A percentile compares a stretch with the other conserved stretches of the same genome.
phyloP scores from a whole-genome alignment of 1,139 yeast species.

The Schizosaccharomyces versatilis region DNA sequence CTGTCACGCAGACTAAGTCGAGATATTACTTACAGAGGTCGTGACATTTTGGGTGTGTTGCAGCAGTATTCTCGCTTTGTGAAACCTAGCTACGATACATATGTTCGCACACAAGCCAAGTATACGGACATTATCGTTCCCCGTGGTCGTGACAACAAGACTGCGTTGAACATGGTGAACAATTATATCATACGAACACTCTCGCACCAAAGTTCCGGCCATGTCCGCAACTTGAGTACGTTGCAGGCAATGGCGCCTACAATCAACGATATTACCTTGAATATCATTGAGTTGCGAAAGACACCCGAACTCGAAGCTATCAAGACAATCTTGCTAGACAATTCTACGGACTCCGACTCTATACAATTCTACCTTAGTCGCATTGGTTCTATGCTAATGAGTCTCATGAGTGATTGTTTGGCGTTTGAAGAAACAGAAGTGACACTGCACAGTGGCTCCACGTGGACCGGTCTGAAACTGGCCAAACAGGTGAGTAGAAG shows the following conservation, averaged over 20 bases:
- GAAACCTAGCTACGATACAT: conserved; percentile 69
- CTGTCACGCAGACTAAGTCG: conserved; percentile 35
- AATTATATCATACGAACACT: conserved; percentile 61
- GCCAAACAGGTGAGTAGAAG: neutral
- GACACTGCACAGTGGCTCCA: neutral
- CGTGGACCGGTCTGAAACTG: neutral
- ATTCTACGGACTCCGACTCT: conserved; percentile 39
- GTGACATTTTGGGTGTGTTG: conserved; percentile 62
- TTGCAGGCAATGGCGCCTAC: conserved; percentile 20
- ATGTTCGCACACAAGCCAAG: conserved; percentile 55
- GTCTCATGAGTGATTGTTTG: neutral
- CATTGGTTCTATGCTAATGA: conserved; percentile 1
- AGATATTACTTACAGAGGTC: conserved; percentile 11
- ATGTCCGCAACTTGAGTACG: conserved; percentile 34
- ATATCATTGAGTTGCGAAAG: conserved; percentile 24
- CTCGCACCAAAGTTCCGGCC: conserved; percentile 38
- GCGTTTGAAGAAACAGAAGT: neutral
- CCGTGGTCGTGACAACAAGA: conserved; percentile 58
- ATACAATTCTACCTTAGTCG: conserved; percentile 49
- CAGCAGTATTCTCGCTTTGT: conserved; percentile 80
- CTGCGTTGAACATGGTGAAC: conserved; percentile 40
- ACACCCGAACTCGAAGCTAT: conserved; percentile 55
- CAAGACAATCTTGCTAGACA: conserved; percentile 43
- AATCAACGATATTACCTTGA: conserved; percentile 4
- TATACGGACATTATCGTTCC: conserved; percentile 76